Percentiles rank a stretch among this genome's conserved stretches.
These are phyloP conservation scores for Cotoneaster glaucophyllus DNA, from an alignment of 306 rosid genomes.

Conservation along the genomic window DNA sequence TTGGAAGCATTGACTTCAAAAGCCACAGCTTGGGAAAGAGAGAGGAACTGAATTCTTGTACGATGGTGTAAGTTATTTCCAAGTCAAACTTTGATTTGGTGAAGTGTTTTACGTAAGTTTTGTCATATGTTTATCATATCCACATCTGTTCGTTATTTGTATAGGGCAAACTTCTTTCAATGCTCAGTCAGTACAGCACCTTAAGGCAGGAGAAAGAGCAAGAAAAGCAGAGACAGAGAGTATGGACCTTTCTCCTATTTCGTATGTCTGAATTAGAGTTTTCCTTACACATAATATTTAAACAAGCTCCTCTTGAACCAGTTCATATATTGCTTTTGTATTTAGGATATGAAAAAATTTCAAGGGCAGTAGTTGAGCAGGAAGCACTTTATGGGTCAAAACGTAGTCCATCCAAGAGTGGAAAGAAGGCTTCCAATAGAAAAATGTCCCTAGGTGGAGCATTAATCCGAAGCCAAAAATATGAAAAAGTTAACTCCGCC, in stretches of 20 bases:
- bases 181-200: slow-evolving; percentile 51
- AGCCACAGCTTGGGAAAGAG: slow-evolving; percentile 63
- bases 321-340: background rate
- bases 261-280: background rate
- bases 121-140: background rate
- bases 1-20: slow-evolving; percentile 55
- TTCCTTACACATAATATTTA: background rate
- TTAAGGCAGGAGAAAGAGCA: slow-evolving; percentile 65
- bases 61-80: slow-evolving; percentile 53
- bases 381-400: slow-evolving; percentile 52
- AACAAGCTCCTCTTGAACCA: background rate
- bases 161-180: slow-evolving; percentile 46
- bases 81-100: background rate
- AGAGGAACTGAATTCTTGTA: slow-evolving; percentile 51
- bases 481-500: slow-evolving; percentile 26
- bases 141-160: background rate
- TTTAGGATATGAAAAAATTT: slow-evolving; percentile 38
- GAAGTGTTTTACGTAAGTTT: background rate
- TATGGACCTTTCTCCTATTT: slow-evolving; percentile 6
- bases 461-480: slow-evolving; percentile 43
- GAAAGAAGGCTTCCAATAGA: slow-evolving; percentile 27
- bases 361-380: slow-evolving; percentile 50
- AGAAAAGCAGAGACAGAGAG: slow-evolving; percentile 63
- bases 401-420: slow-evolving; percentile 35
- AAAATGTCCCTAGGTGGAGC: slow-evolving; percentile 50